Evolutionary conservation across 345 rosid species (phyloP), one percentile per base, ranked within the genome.

Genomic region (Acer yangbiense): DNA sequence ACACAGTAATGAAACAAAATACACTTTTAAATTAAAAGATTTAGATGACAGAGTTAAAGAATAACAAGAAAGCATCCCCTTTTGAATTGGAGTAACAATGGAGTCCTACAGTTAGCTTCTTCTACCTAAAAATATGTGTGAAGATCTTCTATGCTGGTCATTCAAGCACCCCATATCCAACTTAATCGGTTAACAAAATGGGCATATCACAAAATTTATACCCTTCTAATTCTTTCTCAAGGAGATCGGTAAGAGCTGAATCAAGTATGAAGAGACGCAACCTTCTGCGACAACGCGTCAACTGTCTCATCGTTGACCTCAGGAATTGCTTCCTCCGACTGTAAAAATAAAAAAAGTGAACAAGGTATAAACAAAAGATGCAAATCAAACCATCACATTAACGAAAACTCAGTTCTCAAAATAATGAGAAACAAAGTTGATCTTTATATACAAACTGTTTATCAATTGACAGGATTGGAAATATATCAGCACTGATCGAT

Each of bases 211-310:
- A 25, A 77, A 16, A 23, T 8, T 50, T 32, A 17, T 27, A 32
- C 23, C 21, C 72, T 25, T 71, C 68, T 65, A 63, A 77, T 20
- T 76, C 70, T 62, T 64, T 70, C 32, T 65, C 41, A 55, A 54
- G 21, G 52, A 8, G 62, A 67, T 60, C 68, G 11, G 62, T 9
- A 17, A n/a, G 44, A 12, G 13, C 16, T 69, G 67, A 65, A 81
- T 89, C 89, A 88, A 23, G 87, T 77, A 79, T 85, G 85, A 44
- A 96, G 87, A 25, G 81, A 80, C 20, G 87, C 88, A 9, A 94
- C 82, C 83, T 87, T 88, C 58, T 79, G 85, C 67, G 97, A 66
- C 87, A 94, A 79, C 7, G 72, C 88, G 2, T 86, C 87, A 1
- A 84, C 85, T 9, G 75, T 70, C 77, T 92, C 98, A 2, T 90